Evolutionary conservation across 805 yeast genomes (phyloP).

Genomic region (Kazachstania taianensis): DNA sequence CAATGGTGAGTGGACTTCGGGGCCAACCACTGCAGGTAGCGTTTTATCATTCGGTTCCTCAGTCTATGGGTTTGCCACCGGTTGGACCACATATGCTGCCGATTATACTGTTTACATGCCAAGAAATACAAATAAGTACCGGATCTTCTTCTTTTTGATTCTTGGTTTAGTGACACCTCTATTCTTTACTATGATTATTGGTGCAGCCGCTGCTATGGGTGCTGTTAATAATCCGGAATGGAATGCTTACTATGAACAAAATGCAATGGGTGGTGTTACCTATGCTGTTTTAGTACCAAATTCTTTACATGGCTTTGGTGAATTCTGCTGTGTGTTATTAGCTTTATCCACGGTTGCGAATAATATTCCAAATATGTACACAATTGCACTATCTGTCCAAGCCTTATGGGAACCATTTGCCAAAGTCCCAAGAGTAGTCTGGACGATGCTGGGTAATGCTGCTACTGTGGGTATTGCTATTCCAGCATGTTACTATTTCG

Average conservation of each 20-base stretch:
- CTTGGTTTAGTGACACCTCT: conserved; percentile 58
- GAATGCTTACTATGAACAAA: conserved; percentile 38
- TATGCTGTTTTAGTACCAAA: conserved; percentile 67
- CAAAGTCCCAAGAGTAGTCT: conserved; percentile 66
- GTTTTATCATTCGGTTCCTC: conserved; percentile 77
- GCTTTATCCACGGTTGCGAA: conserved; percentile 82
- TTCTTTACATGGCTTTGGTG: conserved; percentile 78
- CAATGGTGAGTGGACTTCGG: conserved; percentile 40
- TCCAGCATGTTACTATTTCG: conserved; percentile 74
- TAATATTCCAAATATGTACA: conserved; percentile 89
- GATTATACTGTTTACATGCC: conserved; percentile 88
- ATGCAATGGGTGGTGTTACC: conserved; percentile 72
- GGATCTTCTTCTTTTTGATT: conserved; percentile 53
- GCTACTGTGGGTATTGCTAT: conserved; percentile 76
- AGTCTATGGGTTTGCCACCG: conserved; percentile 80
- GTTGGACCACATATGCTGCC: conserved; percentile 92
- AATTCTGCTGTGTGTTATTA: conserved; percentile 74
- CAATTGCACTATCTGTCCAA: conserved; percentile 78
- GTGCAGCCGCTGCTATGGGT: conserved; percentile 79
- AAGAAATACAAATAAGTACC: conserved; percentile 44
- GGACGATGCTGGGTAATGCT: conserved; percentile 71
- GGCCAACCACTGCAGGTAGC: conserved; percentile 60
- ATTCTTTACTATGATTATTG: conserved; percentile 62
- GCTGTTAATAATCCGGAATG: conserved; percentile 37
- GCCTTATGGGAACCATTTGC: conserved; percentile 66